Conservation (phyloP, 257 asterid genomes). For the Przewalskia tangutica region DNA sequence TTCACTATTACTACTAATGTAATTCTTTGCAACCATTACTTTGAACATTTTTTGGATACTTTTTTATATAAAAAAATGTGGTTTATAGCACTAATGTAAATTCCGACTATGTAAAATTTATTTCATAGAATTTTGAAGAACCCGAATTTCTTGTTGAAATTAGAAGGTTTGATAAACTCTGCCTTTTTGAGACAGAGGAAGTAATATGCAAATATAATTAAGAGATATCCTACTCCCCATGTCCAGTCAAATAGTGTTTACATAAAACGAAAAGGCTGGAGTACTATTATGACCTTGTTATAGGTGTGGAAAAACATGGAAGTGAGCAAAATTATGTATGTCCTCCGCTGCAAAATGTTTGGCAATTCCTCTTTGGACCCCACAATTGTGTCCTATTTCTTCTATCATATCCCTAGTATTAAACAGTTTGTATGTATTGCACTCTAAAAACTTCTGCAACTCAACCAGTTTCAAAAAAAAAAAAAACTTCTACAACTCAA, state of each 20-base stretch:
- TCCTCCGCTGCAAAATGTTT: neutral
- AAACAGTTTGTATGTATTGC: neutral
- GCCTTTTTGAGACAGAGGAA: neutral
- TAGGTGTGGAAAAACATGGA: neutral
- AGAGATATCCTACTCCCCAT: neutral
- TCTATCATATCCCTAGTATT: neutral
- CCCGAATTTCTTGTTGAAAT: neutral
- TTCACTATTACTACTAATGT: neutral
- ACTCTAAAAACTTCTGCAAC: neutral
- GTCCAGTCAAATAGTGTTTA: neutral
- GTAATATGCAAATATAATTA: neutral
- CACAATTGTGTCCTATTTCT: neutral
- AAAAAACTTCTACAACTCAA: neutral
- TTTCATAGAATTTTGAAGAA: neutral
- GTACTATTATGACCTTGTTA: neutral
- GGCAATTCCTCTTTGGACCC: neutral
- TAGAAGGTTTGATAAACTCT: neutral
- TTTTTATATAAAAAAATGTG: neutral
- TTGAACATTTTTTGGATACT: neutral
- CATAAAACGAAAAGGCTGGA: neutral
- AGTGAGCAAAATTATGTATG: neutral
- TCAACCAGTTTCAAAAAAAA: too few relatives aligned
- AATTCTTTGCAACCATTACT: neutral
- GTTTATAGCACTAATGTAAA: neutral
- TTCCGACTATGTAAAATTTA: neutral